phyloP scores from a whole-genome alignment of 2,329 filamentous ascomycete species.

The Moelleriella libera region DNA sequence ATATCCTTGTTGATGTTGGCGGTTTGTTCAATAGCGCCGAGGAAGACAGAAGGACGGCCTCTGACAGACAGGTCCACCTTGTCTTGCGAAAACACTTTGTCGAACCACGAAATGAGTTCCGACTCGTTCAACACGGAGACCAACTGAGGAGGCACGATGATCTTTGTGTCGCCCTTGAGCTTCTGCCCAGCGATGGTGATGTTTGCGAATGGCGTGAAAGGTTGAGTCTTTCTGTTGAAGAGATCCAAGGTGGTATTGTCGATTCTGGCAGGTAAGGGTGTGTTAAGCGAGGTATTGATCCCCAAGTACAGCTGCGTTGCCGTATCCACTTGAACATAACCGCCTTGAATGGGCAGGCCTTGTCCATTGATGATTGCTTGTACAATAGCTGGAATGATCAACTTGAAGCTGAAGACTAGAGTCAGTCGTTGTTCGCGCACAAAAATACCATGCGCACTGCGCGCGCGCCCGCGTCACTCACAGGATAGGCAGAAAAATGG shows the following conservation, averaged over 20 bases:
- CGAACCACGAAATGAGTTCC: conserved; percentile 24
- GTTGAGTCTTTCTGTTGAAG: conserved; percentile 22
- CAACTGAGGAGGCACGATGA: conserved; percentile 19
- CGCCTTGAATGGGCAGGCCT: conserved; percentile 21
- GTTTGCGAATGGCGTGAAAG: conserved; percentile 9
- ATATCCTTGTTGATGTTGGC: conserved; percentile 27
- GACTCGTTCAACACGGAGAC: conserved; percentile 21
- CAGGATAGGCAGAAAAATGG: conserved; percentile 30
- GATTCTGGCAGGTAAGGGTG: conserved; percentile 21
- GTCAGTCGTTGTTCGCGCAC: not conserved
- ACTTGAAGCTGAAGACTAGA: conserved; percentile 21
- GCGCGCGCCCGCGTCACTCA: conserved; percentile 14
- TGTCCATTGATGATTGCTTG: conserved; percentile 28
- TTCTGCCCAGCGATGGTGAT: conserved; percentile 7
- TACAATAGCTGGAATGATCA: conserved; percentile 30
- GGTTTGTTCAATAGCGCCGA: conserved; percentile 23
- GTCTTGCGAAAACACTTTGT: conserved; percentile 22
- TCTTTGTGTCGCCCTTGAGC: conserved; percentile 20
- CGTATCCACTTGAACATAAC: conserved; percentile 18
- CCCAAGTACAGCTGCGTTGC: conserved; percentile 19
- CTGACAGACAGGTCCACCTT: conserved; percentile 21
- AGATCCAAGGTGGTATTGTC: conserved; percentile 23
- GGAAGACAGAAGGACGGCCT: conserved; percentile 20
- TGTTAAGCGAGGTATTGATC: conserved; percentile 20
- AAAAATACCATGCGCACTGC: not conserved